Base-by-base conservation (phyloP, 2,329 filamentous ascomycete genomes). In the Calcarisporium arbuscula region DNA sequence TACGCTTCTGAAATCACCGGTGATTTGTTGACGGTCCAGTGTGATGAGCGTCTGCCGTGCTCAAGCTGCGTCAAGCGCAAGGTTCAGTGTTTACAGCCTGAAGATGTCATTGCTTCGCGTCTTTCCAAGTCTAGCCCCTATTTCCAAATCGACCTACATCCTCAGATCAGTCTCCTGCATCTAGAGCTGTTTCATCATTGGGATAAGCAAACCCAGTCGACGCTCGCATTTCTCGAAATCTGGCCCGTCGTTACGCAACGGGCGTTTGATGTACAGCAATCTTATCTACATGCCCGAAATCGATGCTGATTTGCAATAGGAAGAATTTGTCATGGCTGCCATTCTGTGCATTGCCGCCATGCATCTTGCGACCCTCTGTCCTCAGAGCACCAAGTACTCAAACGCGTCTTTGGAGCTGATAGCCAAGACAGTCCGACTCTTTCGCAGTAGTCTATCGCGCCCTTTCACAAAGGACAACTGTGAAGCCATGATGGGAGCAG, bases 171-270 rank as follows among this genome's bases (percentile, higher is more conserved):
- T 29, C 36, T 56, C 5, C 32, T 56, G 12, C 53, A 58, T 30
- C 42, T 58, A 36, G 51, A 57, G 31, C 45, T 58, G 19, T 49
- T 58, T 37, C 41, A 54, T 38, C 52, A 57, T 39, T 57, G 53
- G 30, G 44, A 52, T 17, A 41, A 45, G 10, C 23, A 37, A 14
- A 53, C 49, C 12, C 31, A 44, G 5, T 36, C 41, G 10, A 55
- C 49, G 8, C 43, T 57, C 14, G 36, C 48, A 26, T 56, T 56
- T 34, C 21, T 38, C 14, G 40, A 47, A 12, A 38, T 54, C 9
- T 58, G 54, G 53, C 40, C 43, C 2, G 36, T 41, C 4, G 45
- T 54, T 27, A 32, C 53, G 9, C 47, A 46, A 30, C 41, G 48
- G 7, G 44, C 50, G 7, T 53, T 58, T 35, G 43, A 50, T 25